These are phyloP conservation scores for Pilasporangium apinafurcum DNA, from an alignment of 352 stramenopile species.

Conservation along the genomic window DNA sequence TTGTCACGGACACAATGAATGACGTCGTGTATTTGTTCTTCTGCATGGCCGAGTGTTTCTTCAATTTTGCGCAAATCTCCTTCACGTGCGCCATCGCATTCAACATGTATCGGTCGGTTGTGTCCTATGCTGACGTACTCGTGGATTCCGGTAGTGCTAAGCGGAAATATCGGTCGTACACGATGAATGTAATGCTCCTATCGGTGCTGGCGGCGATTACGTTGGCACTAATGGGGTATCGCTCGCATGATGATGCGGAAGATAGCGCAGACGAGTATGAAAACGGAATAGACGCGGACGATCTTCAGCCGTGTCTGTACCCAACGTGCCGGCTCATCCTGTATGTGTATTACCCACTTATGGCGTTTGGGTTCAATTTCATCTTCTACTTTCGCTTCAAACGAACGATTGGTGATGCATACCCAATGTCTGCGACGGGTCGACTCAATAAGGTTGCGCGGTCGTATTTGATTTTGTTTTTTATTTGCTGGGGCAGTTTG, in stretches of 20 bases:
- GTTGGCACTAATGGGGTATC: slow-evolving; percentile 51
- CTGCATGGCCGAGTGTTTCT: slow-evolving; percentile 69
- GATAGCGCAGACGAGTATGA: slow-evolving; percentile 22
- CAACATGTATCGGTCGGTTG: slow-evolving; percentile 76
- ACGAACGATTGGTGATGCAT: slow-evolving; percentile 62
- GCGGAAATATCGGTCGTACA: slow-evolving; percentile 50
- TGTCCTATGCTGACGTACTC: slow-evolving; percentile 68
- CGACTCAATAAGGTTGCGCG: slow-evolving; percentile 59
- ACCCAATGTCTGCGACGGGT: slow-evolving; percentile 57
- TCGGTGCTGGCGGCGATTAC: slow-evolving; percentile 52
- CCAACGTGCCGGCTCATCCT: slow-evolving; percentile 60
- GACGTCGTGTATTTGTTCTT: slow-evolving; percentile 52
- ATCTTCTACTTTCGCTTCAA: slow-evolving; percentile 78
- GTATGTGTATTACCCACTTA: slow-evolving; percentile 71
- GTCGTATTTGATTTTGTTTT: slow-evolving; percentile 66
- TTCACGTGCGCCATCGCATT: slow-evolving; percentile 75
- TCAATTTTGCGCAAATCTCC: slow-evolving; percentile 75
- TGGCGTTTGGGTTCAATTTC: slow-evolving; percentile 71
- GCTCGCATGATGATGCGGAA: slow-evolving; percentile 13
- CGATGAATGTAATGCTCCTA: slow-evolving; percentile 59
- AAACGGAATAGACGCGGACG: slow-evolving; percentile 16
- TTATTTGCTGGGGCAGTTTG: slow-evolving; percentile 68
- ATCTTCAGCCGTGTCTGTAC: slow-evolving; percentile 59
- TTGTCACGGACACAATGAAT: slow-evolving; percentile 29
- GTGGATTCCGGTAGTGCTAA: slow-evolving; percentile 63